Evolutionary conservation across 1,284 basidiomycete species (phyloP), one percentile per base, ranked within the genome.

Genomic region (Wallemia mellicola): DNA sequence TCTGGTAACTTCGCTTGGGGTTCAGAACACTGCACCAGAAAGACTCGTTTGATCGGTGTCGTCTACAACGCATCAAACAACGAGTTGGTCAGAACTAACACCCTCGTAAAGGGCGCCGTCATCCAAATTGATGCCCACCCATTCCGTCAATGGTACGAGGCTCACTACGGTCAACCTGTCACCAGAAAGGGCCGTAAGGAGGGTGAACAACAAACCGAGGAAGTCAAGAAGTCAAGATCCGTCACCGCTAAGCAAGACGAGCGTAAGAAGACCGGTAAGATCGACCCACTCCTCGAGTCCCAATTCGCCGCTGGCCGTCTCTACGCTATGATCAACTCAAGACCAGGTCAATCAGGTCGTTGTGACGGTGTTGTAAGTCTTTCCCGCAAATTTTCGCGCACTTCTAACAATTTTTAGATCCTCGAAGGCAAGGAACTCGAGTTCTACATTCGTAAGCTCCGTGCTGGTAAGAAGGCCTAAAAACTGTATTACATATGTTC

Each of bases 41-140:
- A 95, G 79, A 91, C 89, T 60, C 81, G 91, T 69, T 77, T 95
- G 70, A 86, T 95, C 71, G 75, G 80, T 75, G 91, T 95, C 65
- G 89, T 87, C 59, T 95, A 95, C 79, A 95, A 95, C 73, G 79
- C 91, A 58, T 89, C 89, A 64, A 95, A 95, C 81, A 95, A 95
- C 75, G 89, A 95, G 75, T 80, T 95, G 69, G 89, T 95, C 70
- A 86, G 89, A 70, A 95, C 89, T 67, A 94, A 95, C 77, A 95
- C 89, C 62, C 81, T 95, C 62, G 89, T 95, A 70, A 94, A 91
- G 77, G 77, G 80, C 64, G 83, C 83, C 65, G 83, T 95, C 73
- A 86, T 95, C 73, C 88, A 94, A 72, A 72, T 95, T 68, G 89
- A 95, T 75, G 89, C 89, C 64, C 81, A 88, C 58, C 91, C 89